Evolutionary conservation across 192 early-diverging fungal genomes (phyloP), one percentile per base, ranked within the genome.

Genomic region (Mortierella antarctica): DNA sequence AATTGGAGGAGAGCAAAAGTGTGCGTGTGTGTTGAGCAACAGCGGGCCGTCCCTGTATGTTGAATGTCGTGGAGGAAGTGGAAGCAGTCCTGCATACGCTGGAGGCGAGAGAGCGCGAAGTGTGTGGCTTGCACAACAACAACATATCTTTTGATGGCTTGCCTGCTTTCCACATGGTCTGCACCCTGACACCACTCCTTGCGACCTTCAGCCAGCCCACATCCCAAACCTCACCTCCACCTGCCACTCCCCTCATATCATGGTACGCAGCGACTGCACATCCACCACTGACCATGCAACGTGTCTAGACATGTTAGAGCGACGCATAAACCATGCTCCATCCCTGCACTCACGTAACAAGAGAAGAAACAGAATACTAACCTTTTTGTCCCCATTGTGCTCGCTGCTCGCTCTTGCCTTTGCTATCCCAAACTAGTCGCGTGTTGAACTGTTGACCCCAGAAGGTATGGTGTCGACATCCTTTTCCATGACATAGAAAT

Each of bases 391-490:
- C 1, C 31, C 3, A 31, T 31, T 31, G 31, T 31, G 31, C 31
- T 31, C 31, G 31, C 31, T 31, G 31, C 31, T 31, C 31, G 1
- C 31, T 31, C 31, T 3, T 31, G 31, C 31, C 31, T 31, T 31
- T 31, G 31, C 3, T 31, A 31, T 31, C 31, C 31, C 31, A 31
- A 60, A 31, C 18, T 86, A 87, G 86, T 87, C 86, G 15, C 86
- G 86, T 41, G 57, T 83, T 62, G 86, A 87, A 68, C 66, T 87
- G 7, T 75, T 86, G 56, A 77, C 83, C 17, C 80, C 76, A 47
- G 84, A 85, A 83, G 86, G 86, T 84, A 70, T 2, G 20, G 10
- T 31, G 31, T 31, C 31, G 31, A 31, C 31, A 31, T 31, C 31
- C 31, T 18, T 59, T 23, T 23, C 31, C 8, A 13, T 56, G 20